Evolutionary conservation across 495 filamentous ascomycete species (phyloP).

Genomic region (Recurvomyces mirabilis): DNA sequence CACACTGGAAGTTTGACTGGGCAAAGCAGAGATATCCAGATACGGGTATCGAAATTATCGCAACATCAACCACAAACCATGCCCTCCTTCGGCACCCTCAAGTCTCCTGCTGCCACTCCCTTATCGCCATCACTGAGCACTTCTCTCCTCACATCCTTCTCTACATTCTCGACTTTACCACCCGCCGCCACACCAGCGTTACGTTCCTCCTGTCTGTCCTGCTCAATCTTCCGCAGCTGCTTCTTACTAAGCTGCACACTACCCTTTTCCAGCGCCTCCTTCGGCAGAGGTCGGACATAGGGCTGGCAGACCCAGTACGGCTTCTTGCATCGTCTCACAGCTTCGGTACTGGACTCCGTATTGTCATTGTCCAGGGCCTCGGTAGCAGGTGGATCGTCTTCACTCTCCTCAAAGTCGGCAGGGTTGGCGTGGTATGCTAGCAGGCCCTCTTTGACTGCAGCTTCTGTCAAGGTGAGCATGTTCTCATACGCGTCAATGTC

Average conservation of each 20-base stretch:
- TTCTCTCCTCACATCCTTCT: conserved; percentile 17
- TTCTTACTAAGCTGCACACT: conserved; percentile 57
- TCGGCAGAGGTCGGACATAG: conserved; percentile 74
- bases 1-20: no score
- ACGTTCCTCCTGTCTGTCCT: conserved; percentile 24
- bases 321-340: conserved; percentile 57
- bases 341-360: conserved; percentile 50
- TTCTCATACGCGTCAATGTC: conserved; percentile 63
- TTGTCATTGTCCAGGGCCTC: conserved; percentile 24
- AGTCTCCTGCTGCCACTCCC: neutral
- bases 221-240: conserved; percentile 30
- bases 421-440: conserved; percentile 51
- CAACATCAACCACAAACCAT: no score
- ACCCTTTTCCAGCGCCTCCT: conserved; percentile 76
- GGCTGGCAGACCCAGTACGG: conserved; percentile 94
- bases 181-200: conserved; percentile 24
- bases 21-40: no score
- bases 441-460: conserved; percentile 58
- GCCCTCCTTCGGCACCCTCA: neutral
- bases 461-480: conserved; percentile 55
- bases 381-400: conserved; percentile 27
- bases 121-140: neutral
- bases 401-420: conserved; percentile 25
- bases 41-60: no score
- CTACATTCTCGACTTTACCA: conserved; percentile 20